Evolutionary conservation across 2,329 filamentous ascomycete genomes (phyloP).

Genomic region (Coniosporium tulheliwenetii): DNA sequence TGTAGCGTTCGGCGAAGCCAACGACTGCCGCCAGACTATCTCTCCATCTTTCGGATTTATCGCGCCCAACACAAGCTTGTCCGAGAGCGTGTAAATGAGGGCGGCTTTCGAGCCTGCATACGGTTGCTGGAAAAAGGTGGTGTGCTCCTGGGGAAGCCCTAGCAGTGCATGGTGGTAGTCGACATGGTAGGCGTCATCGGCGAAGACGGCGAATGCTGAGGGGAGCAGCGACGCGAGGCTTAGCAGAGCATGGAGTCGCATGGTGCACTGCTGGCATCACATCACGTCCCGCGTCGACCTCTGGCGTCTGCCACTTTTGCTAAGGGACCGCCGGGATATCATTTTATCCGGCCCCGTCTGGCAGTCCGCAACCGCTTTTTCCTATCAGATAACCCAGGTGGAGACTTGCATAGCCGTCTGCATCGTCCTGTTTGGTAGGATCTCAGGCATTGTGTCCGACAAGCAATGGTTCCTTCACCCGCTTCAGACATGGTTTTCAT

Average conservation of each 20-base stretch:
- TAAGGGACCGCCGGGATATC: no score
- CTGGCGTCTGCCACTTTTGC: no score
- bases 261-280: constrained; percentile 8
- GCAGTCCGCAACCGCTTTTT: no score
- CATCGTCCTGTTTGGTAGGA: no score
- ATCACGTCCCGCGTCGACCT: no score
- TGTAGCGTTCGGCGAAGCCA: constrained; percentile 27
- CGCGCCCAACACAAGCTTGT: constrained; percentile 69
- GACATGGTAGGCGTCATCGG: constrained; percentile 78
- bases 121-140: constrained; percentile 91
- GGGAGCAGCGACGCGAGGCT: constrained; percentile 28
- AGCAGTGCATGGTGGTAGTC: constrained; percentile 89
- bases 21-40: constrained; percentile 71
- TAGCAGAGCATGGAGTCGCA: constrained; percentile 12
- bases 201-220: constrained; percentile 54
- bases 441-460: no score
- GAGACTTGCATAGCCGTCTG: no score
- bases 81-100: constrained; percentile 79
- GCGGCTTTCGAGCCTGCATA: constrained; percentile 69
- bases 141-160: constrained; percentile 63
- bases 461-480: no score
- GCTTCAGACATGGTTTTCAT: no score
- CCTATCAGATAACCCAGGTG: no score
- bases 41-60: constrained; percentile 76
- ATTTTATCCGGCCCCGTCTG: no score